Conservation (phyloP, 306 rosid genomes). For the Prunus davidiana region DNA sequence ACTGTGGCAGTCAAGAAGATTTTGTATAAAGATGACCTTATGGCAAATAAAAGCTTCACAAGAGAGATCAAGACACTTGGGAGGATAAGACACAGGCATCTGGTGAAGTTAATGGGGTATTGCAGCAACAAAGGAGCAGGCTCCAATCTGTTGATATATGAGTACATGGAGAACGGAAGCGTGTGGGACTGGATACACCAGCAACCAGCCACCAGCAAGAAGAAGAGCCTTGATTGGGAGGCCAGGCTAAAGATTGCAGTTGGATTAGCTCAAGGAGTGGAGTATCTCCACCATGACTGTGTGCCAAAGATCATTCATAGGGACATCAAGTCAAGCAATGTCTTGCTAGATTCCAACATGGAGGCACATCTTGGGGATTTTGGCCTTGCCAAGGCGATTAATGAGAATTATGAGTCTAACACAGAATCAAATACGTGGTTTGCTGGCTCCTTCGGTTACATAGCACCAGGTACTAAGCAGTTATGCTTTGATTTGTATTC, state of each 20-base stretch:
- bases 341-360: slow-evolving; percentile 80
- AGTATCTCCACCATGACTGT: slow-evolving; percentile 91
- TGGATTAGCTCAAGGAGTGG: slow-evolving; percentile 84
- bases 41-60: slow-evolving; percentile 66
- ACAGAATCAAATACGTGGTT: slow-evolving; percentile 74
- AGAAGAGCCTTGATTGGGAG: slow-evolving; percentile 79
- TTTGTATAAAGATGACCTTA: slow-evolving; percentile 65
- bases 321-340: slow-evolving; percentile 83
- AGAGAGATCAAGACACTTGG: slow-evolving; percentile 90
- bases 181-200: slow-evolving; percentile 92
- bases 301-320: slow-evolving; percentile 82
- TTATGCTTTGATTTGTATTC: not conserved
- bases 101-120: slow-evolving; percentile 84
- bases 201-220: slow-evolving; percentile 43
- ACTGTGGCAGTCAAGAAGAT: slow-evolving; percentile 87
- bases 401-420: slow-evolving; percentile 58
- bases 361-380: slow-evolving; percentile 96
- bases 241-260: slow-evolving; percentile 74
- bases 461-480: slow-evolving; percentile 74
- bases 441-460: slow-evolving; percentile 91
- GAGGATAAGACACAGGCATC: slow-evolving; percentile 84
- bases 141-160: slow-evolving; percentile 76
- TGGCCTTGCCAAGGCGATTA: slow-evolving; percentile 73
- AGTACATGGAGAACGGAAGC: slow-evolving; percentile 90
- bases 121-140: slow-evolving; percentile 67